Conservation (phyloP, 768 basidiomycete genomes). For the Dacryopinax spathularia region DNA sequence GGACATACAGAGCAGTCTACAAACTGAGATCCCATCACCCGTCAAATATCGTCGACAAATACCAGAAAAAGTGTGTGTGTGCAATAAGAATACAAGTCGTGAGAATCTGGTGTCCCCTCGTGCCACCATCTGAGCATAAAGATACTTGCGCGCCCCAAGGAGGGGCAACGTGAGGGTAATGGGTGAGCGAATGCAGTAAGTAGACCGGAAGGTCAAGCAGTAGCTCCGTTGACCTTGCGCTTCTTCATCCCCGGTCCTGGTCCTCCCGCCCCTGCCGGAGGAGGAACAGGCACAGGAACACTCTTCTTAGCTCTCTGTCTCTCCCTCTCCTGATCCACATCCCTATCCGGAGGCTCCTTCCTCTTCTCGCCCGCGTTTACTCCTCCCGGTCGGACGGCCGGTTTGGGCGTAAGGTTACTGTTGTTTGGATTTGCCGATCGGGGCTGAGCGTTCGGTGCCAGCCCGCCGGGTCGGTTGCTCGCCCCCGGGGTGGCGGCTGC, state of each 20-base stretch:
- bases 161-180: too few species aligned
- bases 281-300: background rate
- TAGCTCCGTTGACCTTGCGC: background rate
- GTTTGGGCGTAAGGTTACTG: background rate
- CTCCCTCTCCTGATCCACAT: background rate
- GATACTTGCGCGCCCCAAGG: too few species aligned
- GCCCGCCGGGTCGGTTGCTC: background rate
- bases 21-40: too few species aligned
- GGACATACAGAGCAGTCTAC: constrained; percentile 1
- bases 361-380: background rate
- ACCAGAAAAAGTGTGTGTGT: background rate
- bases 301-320: background rate
- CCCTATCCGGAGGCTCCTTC: background rate
- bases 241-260: constrained; percentile 1
- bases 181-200: background rate
- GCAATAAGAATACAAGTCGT: background rate
- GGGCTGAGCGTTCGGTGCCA: background rate
- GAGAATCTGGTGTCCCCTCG: too few species aligned
- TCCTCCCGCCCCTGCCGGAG: background rate
- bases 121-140: too few species aligned
- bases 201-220: background rate
- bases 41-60: too few species aligned
- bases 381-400: background rate
- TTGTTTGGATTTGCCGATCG: too few species aligned
- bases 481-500: background rate